Percentiles rank a stretch among this genome's conserved stretches.
These are phyloP conservation scores for Trichoderma sp. DNA, from an alignment of 2,329 filamentous ascomycete genomes.

Conservation along the genomic window DNA sequence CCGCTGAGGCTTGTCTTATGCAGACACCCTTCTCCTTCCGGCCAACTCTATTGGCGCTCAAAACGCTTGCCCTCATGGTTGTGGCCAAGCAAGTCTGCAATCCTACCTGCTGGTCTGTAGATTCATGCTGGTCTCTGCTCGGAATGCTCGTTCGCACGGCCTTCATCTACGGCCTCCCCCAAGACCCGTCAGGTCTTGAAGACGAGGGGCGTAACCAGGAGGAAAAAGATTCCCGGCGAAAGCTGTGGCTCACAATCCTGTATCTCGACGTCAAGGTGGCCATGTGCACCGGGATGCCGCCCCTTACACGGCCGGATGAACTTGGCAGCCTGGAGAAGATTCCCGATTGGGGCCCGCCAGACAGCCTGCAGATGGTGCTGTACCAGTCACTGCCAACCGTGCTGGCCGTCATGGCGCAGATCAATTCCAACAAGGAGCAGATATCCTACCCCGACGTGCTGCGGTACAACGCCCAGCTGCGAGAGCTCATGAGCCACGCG, in stretches of 20 bases:
- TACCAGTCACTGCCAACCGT: constrained; percentile 33
- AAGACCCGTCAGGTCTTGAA: constrained; percentile 28
- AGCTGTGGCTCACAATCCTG: constrained; percentile 36
- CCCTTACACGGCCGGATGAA: constrained; percentile 33
- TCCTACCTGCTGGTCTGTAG: constrained; percentile 37
- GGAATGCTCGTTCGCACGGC: constrained; percentile 35
- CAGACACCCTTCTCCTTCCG: constrained; percentile 39
- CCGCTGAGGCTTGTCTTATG: constrained; percentile 37
- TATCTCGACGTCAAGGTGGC: constrained; percentile 37
- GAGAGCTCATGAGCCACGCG: constrained; percentile 33
- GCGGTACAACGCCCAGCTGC: constrained; percentile 33
- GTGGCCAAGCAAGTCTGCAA: constrained; percentile 38
- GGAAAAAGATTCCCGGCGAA: constrained; percentile 30
- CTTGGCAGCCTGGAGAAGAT: constrained; percentile 28
- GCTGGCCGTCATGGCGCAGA: constrained; percentile 30
- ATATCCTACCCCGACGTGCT: constrained; percentile 35
- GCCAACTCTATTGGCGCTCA: constrained; percentile 33
- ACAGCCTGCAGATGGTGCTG: constrained; percentile 34
- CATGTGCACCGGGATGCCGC: constrained; percentile 36
- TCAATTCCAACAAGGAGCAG: constrained; percentile 33
- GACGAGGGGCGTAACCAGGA: constrained; percentile 26
- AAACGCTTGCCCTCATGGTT: constrained; percentile 33
- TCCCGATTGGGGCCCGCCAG: constrained; percentile 28
- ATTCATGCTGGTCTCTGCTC: constrained; percentile 36
- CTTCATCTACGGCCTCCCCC: constrained; percentile 36